Percentiles rank a stretch among this genome's conserved stretches.
Conservation (phyloP, 179 eudicot genomes). For the Spergularia azorica region DNA sequence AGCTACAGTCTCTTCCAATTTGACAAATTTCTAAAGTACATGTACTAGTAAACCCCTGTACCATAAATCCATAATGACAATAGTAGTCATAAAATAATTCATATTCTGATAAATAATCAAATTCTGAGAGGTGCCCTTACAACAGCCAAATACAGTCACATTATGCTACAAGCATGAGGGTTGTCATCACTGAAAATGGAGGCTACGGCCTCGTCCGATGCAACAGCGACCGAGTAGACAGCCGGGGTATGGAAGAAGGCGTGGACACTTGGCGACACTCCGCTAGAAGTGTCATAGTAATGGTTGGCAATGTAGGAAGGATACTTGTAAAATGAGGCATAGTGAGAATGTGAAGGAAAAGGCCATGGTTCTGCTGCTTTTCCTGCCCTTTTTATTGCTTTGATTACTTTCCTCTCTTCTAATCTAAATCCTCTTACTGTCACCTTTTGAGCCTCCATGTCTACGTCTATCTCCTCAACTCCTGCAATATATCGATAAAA, state of each 20-base stretch:
- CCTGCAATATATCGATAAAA: conserved; percentile 35
- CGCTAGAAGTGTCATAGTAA: conserved; percentile 65
- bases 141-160: conserved; percentile 38
- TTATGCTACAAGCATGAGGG: conserved; percentile 81
- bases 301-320: conserved; percentile 66
- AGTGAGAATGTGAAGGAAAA: conserved; percentile 70
- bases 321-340: conserved; percentile 82
- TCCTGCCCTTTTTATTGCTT: conserved; percentile 82
- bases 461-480: conserved; percentile 71
- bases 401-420: conserved; percentile 81
- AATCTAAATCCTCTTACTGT: conserved; percentile 65
- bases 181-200: conserved; percentile 92
- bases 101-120: not conserved
- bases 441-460: conserved; percentile 64
- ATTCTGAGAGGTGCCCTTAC: not conserved
- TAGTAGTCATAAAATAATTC: not conserved
- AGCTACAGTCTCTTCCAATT: no score
- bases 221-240: conserved; percentile 70
- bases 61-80: no score
- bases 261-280: conserved; percentile 56
- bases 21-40: no score
- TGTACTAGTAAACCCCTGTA: no score
- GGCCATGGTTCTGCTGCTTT: conserved; percentile 98
- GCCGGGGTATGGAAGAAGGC: conserved; percentile 91
- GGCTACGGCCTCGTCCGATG: conserved; percentile 85